Evolutionary conservation across 345 rosid species (phyloP).

Genomic region (Sonneratia alba): DNA sequence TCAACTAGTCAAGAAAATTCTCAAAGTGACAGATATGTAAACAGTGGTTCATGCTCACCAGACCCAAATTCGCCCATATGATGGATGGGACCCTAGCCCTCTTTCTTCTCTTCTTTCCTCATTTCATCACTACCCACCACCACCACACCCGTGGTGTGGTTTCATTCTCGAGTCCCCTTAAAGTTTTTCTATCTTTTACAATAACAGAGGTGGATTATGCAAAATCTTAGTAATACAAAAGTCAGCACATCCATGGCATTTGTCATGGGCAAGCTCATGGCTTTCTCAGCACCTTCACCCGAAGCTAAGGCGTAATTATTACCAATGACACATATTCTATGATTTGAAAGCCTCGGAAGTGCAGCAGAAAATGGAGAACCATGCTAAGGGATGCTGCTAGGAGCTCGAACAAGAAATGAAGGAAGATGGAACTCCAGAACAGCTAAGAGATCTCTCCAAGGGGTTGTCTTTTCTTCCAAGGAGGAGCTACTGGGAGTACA

Average conservation of each 20-base stretch:
- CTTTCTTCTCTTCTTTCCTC: too few species aligned
- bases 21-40: too few species aligned
- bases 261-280: not conserved
- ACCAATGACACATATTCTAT: not conserved
- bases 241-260: not conserved
- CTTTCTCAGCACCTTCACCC: not conserved
- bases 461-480: conserved; percentile 32
- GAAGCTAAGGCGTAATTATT: not conserved
- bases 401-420: conserved; percentile 44
- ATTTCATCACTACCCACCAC: too few species aligned
- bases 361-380: not conserved
- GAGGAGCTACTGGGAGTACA: not conserved
- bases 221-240: not conserved
- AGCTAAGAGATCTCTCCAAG: conserved; percentile 47
- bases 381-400: conserved; percentile 1
- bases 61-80: too few species aligned
- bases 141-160: not conserved
- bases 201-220: not conserved
- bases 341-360: not conserved
- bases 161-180: not conserved
- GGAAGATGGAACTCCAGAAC: conserved; percentile 77
- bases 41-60: too few species aligned
- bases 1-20: too few species aligned
- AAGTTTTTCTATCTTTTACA: not conserved
- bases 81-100: too few species aligned